These are phyloP conservation scores for Flaveria robusta DNA, from an alignment of 129 eudicot genomes.

Conservation along the genomic window DNA sequence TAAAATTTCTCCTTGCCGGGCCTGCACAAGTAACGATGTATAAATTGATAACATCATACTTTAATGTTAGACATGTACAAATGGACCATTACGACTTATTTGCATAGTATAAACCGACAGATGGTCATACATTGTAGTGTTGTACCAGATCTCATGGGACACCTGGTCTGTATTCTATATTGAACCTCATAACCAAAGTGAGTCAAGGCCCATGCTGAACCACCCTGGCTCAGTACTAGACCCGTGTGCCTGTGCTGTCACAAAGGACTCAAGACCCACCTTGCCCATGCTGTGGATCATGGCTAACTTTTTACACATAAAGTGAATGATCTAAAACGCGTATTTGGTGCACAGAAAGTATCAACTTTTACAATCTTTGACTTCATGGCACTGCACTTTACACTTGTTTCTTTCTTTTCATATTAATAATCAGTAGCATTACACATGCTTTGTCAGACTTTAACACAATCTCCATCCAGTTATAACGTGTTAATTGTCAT, in stretches of 20 bases:
- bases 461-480: slow-evolving; percentile 35
- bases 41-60: no score
- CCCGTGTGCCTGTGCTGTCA: slow-evolving; percentile 16
- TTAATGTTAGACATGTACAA: background rate
- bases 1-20: no score
- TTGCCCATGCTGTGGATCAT: slow-evolving; percentile 26
- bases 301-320: slow-evolving; percentile 9
- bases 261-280: slow-evolving; percentile 28
- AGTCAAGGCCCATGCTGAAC: slow-evolving; percentile 28
- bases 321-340: slow-evolving; percentile 24
- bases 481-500: slow-evolving; percentile 35
- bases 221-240: background rate
- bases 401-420: slow-evolving; percentile 41
- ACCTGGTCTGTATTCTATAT: background rate
- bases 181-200: background rate
- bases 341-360: slow-evolving; percentile 29
- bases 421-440: slow-evolving; percentile 22
- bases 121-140: background rate
- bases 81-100: background rate
- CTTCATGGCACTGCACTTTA: slow-evolving; percentile 42
- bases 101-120: no score
- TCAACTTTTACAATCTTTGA: slow-evolving; percentile 27
- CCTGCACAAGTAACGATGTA: no score
- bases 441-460: slow-evolving; percentile 54
- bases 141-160: background rate